phyloP scores from a whole-genome alignment of 768 basidiomycete species.

The Clathrus columnatus region DNA sequence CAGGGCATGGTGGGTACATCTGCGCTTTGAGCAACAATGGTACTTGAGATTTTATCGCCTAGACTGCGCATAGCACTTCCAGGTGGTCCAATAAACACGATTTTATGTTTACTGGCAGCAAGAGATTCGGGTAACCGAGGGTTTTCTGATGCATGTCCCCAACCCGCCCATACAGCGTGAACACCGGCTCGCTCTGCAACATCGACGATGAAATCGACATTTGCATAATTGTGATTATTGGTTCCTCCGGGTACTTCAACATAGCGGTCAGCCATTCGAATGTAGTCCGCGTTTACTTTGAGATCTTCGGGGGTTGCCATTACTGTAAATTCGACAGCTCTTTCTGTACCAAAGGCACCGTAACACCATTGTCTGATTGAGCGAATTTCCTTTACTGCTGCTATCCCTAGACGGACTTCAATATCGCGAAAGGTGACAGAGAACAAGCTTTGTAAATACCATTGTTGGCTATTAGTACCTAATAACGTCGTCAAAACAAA shows the following conservation, averaged over 20 bases:
- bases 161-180: constrained; percentile 99
- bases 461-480: constrained; percentile 99
- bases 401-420: constrained; percentile 62
- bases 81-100: constrained; percentile 98
- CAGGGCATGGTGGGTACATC: constrained; percentile 97
- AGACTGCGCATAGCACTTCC: constrained; percentile 98
- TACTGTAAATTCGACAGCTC: constrained; percentile 95
- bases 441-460: constrained; percentile 36
- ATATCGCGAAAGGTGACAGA: constrained; percentile 8
- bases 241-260: constrained; percentile 97
- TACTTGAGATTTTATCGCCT: constrained; percentile 99
- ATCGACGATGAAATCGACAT: constrained; percentile 98
- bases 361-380: constrained; percentile 99
- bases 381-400: constrained; percentile 98
- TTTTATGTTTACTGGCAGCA: constrained; percentile 85
- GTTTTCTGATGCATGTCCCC: constrained; percentile 99
- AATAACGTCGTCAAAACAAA: constrained; percentile 9
- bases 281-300: constrained; percentile 98
- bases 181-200: constrained; percentile 95
- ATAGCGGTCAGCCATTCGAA: constrained; percentile 99
- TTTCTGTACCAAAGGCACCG: constrained; percentile 95
- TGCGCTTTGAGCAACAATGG: constrained; percentile 96
- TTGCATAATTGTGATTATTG: constrained; percentile 99
- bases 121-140: constrained; percentile 92
- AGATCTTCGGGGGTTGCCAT: constrained; percentile 99